Percentiles rank a stretch among this genome's conserved stretches.
Evolutionary conservation across 768 basidiomycete species (phyloP).

Genomic region (Leccinum boreale): DNA sequence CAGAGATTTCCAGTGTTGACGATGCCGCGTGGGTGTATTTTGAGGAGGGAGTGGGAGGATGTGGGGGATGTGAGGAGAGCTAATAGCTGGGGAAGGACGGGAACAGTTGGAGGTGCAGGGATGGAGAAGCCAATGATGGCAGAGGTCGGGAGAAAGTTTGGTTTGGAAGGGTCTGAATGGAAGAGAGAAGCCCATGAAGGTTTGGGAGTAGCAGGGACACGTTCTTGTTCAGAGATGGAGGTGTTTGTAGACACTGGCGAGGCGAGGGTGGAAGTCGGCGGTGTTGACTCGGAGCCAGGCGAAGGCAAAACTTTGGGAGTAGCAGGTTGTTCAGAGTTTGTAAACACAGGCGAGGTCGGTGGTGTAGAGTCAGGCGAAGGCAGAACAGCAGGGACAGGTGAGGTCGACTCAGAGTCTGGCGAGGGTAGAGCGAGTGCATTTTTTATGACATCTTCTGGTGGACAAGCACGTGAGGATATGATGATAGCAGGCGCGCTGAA

Average conservation of each 20-base stretch:
- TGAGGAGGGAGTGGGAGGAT: slow-evolving; percentile 18
- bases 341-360: too few species aligned
- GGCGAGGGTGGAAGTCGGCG: slow-evolving; percentile 47
- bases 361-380: too few species aligned
- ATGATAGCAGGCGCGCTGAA: slow-evolving; percentile 65
- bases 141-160: slow-evolving; percentile 61
- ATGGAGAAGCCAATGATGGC: slow-evolving; percentile 73
- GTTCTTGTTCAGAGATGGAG: slow-evolving; percentile 40
- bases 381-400: too few species aligned
- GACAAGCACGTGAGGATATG: slow-evolving; percentile 60
- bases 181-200: slow-evolving; percentile 73
- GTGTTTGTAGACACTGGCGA: slow-evolving; percentile 63
- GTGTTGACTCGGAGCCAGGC: slow-evolving; percentile 1
- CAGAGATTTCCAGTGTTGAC: slow-evolving; percentile 97
- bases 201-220: slow-evolving; percentile 42
- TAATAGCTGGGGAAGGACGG: slow-evolving; percentile 44
- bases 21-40: slow-evolving; percentile 72
- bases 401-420: slow-evolving; percentile 40
- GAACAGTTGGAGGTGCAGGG: slow-evolving; percentile 44
- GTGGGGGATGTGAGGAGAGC: slow-evolving; percentile 48
- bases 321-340: too few species aligned
- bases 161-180: slow-evolving; percentile 41
- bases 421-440: slow-evolving; percentile 52
- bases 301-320: too few species aligned
- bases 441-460: slow-evolving; percentile 56